These are phyloP conservation scores for Cercospora sp. DNA, from an alignment of 2,329 filamentous ascomycete genomes.

Conservation along the genomic window DNA sequence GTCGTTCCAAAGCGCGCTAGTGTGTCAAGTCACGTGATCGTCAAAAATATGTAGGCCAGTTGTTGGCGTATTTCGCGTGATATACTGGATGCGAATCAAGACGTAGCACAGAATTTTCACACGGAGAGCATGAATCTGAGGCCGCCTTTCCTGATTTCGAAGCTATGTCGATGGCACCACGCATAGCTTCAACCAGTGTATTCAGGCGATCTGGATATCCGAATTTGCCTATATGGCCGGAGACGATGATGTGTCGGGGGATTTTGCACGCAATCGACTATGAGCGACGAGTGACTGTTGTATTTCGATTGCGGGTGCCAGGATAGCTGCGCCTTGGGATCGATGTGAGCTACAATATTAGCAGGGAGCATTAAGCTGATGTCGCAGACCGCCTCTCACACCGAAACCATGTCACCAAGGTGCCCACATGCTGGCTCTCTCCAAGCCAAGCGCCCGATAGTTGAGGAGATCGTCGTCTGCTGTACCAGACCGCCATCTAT, in stretches of 20 bases:
- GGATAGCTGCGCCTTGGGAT: neutral
- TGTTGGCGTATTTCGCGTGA: neutral
- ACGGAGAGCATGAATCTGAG: neutral
- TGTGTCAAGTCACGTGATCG: neutral
- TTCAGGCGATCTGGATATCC: neutral
- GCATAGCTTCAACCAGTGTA: neutral
- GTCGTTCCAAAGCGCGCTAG: conserved; percentile 1
- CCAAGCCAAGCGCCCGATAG: no score
- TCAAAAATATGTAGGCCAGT: neutral
- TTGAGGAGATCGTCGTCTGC: no score
- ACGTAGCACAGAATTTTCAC: neutral
- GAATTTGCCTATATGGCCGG: neutral
- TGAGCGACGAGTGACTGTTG: neutral
- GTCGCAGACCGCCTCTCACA: neutral
- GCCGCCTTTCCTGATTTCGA: neutral
- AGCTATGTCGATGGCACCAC: neutral
- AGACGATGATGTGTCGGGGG: neutral
- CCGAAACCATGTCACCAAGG: neutral
- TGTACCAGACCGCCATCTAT: neutral
- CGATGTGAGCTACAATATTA: neutral
- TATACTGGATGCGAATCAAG: neutral
- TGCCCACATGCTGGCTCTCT: neutral
- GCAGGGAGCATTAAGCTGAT: neutral
- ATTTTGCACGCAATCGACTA: no score
- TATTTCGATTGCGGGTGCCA: neutral